Base-by-base conservation (phyloP, 2,329 filamentous ascomycete genomes). In the Exophiala bonariae region DNA sequence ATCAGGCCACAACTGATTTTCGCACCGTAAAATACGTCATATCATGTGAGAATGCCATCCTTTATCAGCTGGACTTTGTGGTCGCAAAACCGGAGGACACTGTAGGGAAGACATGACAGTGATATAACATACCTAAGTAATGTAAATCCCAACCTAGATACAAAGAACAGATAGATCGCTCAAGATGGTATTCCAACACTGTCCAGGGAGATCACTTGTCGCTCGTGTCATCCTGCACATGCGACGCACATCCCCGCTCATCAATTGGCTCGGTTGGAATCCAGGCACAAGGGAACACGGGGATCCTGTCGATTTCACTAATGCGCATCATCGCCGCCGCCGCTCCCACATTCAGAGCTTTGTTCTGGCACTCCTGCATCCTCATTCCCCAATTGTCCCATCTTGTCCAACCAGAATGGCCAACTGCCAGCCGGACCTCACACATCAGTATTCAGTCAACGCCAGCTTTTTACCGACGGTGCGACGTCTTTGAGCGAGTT, bases 391-490 rank as follows among this genome's bases (percentile, higher is more conserved):
- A 28, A 20, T 19, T 35, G 31, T 17, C 16, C n/a, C 14, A 33
- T 33, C 39, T 33, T 8, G 17, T 13, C 14, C 23, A 26, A 26
- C 23, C 23, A 26, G 23, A 26, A 26, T 11, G 23, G 11, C 23
- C 23, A 11, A 26, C 23, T 26, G 11, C 23, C 6, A 26, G 11
- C 11, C 6, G 23, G 11, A 11, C 23, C 6, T 26, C 23, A 26
- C 11, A 6, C 23, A 49, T 62, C 59, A 75, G 58, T 73, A 74
- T 35, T 76, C 72, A 54, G 67, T 72, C 47, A 75, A 61, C 53
- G 70, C 66, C 45, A 76, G 58, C 54, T 72, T 75, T 66, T 76
- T 75, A 14, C 73, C 73, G 35, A 75, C 69, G 44, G 72, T 65
- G 42, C 64, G 63, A 47, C 66, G 64, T 49, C 47, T 57, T 38